Evolutionary conservation across 176 grass and related monocot species (phyloP), one percentile per base, ranked within the genome.

Genomic region (Avena insularis): DNA sequence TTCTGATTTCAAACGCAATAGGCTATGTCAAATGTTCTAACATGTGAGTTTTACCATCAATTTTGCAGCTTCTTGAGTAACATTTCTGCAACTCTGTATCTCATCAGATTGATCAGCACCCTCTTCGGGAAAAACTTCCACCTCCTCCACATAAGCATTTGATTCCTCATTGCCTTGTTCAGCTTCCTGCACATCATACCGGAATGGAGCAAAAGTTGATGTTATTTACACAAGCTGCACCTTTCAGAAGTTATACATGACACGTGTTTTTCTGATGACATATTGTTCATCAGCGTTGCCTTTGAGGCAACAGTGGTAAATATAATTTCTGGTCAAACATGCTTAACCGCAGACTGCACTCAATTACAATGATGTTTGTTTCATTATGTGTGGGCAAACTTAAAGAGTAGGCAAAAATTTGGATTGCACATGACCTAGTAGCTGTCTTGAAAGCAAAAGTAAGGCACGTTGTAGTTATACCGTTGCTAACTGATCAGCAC

Each of bases 21-120:
- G 50, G 23, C 78, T 80, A 38, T 57, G 14, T 45, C 1, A 17
- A 60, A 21, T 10, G 23, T 46, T 68, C 9, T 79, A 68, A 35
- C 15, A 9, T 58, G 45, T 51, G 51, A 71, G 53, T 50, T 80
- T 81, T 88, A 91, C 90, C 86, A 85, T 88, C 47, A 91, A 50
- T 82, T 82, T 82, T 85, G 76, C 86, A 72, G 83, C 78, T 33
- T 64, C 21, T 55, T 85, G 78, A 27, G 71, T 46, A 27, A 25
- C 59, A 57, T 85, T 82, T 85, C 45, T 78, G 70, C 71, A 72
- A 82, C 53, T 82, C 31, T 78, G 76, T 55, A 81, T 84, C 55
- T 82, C 86, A 15, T 61, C 78, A 82, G 53, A 68, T 74, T 49
- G 67, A 59, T 76, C 75, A 49, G 81, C 61, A 15, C 0, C 23